Conservation (phyloP, 2,329 filamentous ascomycete species). For the Penicillium digitatum region DNA sequence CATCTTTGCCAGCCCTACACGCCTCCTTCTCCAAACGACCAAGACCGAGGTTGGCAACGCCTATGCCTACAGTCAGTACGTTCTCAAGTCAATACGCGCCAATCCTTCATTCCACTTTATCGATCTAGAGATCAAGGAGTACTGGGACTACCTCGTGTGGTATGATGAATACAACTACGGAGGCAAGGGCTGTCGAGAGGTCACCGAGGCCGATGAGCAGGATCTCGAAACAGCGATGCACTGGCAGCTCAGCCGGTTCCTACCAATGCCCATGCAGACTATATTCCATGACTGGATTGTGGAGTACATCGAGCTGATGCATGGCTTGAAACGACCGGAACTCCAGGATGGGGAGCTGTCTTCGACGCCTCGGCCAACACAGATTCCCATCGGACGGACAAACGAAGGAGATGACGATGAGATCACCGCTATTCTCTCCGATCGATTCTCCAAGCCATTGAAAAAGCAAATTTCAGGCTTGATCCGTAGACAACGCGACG, state of each 20-base stretch:
- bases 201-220: constrained; percentile 72
- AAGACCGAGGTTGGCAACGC: constrained; percentile 97
- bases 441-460: constrained; percentile 78
- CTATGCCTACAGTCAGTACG: constrained; percentile 94
- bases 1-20: constrained; percentile 87
- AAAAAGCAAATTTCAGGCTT: constrained; percentile 82
- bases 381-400: constrained; percentile 57
- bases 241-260: constrained; percentile 91
- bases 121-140: constrained; percentile 95
- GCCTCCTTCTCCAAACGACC: constrained; percentile 87
- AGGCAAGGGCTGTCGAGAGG: constrained; percentile 81
- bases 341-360: constrained; percentile 53
- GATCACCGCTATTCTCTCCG: constrained; percentile 66
- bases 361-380: constrained; percentile 57
- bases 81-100: constrained; percentile 92
- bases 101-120: constrained; percentile 97
- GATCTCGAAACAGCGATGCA: constrained; percentile 90
- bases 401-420: constrained; percentile 59
- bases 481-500: constrained; percentile 80
- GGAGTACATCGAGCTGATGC: constrained; percentile 94
- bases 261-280: constrained; percentile 74
- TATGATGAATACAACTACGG: constrained; percentile 99
- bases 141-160: constrained; percentile 99
- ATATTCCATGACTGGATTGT: constrained; percentile 90
- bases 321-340: constrained; percentile 69